Evolutionary conservation across 1,284 basidiomycete genomes (phyloP).

Genomic region (Heterobasidion occidentale): DNA sequence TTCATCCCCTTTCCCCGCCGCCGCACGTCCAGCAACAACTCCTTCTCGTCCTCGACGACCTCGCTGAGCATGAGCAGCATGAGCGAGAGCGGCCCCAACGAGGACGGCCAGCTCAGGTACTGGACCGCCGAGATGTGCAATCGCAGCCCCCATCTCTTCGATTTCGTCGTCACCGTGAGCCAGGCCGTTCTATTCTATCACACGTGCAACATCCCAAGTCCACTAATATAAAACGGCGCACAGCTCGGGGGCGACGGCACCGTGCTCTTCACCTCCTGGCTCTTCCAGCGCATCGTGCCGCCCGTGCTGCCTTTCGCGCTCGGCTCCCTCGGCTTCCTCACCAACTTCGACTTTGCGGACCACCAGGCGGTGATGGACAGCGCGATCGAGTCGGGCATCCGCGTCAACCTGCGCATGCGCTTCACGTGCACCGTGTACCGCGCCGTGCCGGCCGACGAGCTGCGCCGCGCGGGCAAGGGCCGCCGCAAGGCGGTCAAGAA

Average conservation of each 20-base stretch:
- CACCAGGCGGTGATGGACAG: constrained; percentile 85
- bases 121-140: constrained; percentile 98
- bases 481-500: constrained; percentile 80
- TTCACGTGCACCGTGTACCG: constrained; percentile 99
- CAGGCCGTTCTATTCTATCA: neutral
- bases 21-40: constrained; percentile 61
- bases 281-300: constrained; percentile 97
- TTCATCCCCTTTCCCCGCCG: constrained; percentile 76
- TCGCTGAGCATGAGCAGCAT: constrained; percentile 4
- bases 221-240: neutral
- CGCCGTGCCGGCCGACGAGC: constrained; percentile 66
- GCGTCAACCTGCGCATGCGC: constrained; percentile 97
- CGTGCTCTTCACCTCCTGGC: constrained; percentile 98
- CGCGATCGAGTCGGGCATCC: constrained; percentile 88
- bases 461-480: constrained; percentile 30
- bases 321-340: constrained; percentile 97
- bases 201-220: neutral
- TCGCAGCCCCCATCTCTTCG: constrained; percentile 87
- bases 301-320: constrained; percentile 96
- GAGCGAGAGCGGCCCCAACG: constrained; percentile 25
- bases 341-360: constrained; percentile 94
- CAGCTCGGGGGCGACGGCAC: constrained; percentile 97
- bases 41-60: constrained; percentile 48
- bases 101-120: constrained; percentile 91
- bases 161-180: constrained; percentile 94